Conservation (phyloP, 1,284 basidiomycete species). For the Trichosporon asahii region DNA sequence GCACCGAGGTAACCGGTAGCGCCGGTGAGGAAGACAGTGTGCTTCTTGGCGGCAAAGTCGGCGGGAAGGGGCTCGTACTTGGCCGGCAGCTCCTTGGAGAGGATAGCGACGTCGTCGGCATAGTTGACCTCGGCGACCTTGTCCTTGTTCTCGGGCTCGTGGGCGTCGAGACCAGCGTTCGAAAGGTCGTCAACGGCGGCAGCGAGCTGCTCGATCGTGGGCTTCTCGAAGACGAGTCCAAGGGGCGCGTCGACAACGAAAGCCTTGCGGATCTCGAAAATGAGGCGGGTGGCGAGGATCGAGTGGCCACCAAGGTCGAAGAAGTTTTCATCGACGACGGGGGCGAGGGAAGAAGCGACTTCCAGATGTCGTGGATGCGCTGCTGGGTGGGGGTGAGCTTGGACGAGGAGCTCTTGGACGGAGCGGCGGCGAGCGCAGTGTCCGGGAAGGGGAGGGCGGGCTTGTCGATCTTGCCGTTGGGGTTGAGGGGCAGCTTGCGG, state of each 20-base stretch:
- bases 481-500: constrained; percentile 93
- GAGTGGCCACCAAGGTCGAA: constrained; percentile 99
- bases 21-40: constrained; percentile 91
- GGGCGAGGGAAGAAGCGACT: constrained; percentile 73
- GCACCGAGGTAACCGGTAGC: constrained; percentile 97
- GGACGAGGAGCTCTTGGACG: constrained; percentile 45
- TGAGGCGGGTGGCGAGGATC: constrained; percentile 91
- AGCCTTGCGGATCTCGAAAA: constrained; percentile 92
- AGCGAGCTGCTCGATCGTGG: constrained; percentile 80
- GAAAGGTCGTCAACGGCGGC: constrained; percentile 72
- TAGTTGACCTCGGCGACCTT: constrained; percentile 56
- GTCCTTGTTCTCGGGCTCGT: constrained; percentile 47
- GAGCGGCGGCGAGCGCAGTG: constrained; percentile 68
- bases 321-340: constrained; percentile 87
- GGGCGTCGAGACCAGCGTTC: constrained; percentile 76
- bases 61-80: constrained; percentile 61
- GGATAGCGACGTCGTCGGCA: constrained; percentile 69
- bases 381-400: constrained; percentile 68
- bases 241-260: constrained; percentile 91
- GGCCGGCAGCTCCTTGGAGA: constrained; percentile 61
- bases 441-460: constrained; percentile 98
- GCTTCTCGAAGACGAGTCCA: constrained; percentile 87
- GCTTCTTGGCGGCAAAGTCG: constrained; percentile 58
- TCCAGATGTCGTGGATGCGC: constrained; percentile 78
- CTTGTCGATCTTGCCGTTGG: constrained; percentile 99